phyloP scores from a whole-genome alignment of 139 green algal genomes.

The Chlamydomonas eustigma region DNA sequence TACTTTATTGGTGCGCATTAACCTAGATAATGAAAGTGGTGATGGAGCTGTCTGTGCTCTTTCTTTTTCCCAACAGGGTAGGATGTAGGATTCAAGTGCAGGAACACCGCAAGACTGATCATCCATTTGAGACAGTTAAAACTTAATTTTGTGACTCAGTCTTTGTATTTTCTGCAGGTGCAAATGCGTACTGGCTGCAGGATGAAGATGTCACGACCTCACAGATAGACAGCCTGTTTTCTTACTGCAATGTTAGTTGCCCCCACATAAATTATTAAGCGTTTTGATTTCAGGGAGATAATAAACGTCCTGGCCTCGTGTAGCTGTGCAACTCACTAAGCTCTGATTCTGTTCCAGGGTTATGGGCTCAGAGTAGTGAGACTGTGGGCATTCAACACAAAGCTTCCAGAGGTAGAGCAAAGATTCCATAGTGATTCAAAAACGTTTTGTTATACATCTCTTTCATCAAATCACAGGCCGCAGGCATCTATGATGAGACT shows the following conservation, averaged over 20 bases:
- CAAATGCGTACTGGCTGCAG: neutral
- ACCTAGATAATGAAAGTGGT: neutral
- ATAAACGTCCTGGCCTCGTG: too few relatives aligned
- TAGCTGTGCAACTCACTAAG: too few relatives aligned
- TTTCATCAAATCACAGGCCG: neutral
- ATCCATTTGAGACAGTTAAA: too few relatives aligned
- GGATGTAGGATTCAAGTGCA: too few relatives aligned
- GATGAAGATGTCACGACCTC: neutral
- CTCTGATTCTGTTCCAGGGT: neutral
- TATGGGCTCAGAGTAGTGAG: neutral
- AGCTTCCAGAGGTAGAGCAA: neutral
- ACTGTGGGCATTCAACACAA: neutral
- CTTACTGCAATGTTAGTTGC: neutral
- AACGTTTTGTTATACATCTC: neutral
- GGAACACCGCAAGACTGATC: too few relatives aligned
- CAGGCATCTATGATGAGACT: slow-evolving; percentile 2
- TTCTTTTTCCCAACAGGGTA: too few relatives aligned
- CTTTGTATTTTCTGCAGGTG: neutral
- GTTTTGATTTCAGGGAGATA: too few relatives aligned
- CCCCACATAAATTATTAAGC: too few relatives aligned
- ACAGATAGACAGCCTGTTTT: neutral
- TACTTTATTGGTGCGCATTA: neutral
- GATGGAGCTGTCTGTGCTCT: too few relatives aligned
- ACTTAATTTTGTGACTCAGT: neutral
- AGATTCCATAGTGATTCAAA: too few relatives aligned